These are phyloP conservation scores for Pseudopyrenochaeta lycopersici DNA, from an alignment of 2,329 filamentous ascomycete species.

Conservation along the genomic window DNA sequence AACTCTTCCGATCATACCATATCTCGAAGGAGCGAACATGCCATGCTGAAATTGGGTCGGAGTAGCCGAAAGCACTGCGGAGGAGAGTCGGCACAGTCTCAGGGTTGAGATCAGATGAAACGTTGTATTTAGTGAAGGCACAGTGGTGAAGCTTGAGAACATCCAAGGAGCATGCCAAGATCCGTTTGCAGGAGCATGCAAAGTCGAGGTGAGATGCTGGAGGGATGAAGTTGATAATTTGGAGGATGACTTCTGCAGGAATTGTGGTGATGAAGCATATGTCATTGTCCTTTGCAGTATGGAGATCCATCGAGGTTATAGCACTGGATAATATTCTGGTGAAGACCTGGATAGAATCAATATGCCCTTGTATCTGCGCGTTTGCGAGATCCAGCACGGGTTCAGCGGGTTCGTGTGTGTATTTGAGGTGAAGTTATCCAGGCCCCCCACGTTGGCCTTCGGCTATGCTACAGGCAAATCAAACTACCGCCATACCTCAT, in stretches of 20 bases:
- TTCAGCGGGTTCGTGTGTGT: too few relatives aligned
- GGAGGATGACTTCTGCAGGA: constrained; percentile 10
- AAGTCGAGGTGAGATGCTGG: constrained; percentile 16
- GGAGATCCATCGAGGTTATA: not conserved
- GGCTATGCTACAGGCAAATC: too few relatives aligned
- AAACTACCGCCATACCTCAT: too few relatives aligned
- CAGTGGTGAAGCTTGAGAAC: constrained; percentile 18
- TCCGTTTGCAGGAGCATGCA: constrained; percentile 16
- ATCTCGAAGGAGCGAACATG: constrained; percentile 21
- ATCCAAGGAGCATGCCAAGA: constrained; percentile 3
- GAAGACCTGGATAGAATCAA: too few relatives aligned
- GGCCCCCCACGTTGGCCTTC: too few relatives aligned
- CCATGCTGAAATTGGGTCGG: constrained; percentile 18
- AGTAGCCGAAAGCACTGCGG: constrained; percentile 13
- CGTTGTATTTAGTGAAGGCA: constrained; percentile 15
- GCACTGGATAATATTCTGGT: too few relatives aligned
- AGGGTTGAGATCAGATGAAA: constrained; percentile 18
- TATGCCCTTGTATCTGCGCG: too few relatives aligned
- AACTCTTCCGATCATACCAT: constrained; percentile 18
- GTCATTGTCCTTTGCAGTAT: not conserved
- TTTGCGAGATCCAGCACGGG: too few relatives aligned
- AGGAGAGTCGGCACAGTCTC: constrained; percentile 15
- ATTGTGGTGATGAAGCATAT: constrained; percentile 2
- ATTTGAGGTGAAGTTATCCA: too few relatives aligned
- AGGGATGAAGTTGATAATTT: constrained; percentile 13